These are phyloP conservation scores for Hyphodiscus hymeniophilus DNA, from an alignment of 495 filamentous ascomycete species.

Conservation along the genomic window DNA sequence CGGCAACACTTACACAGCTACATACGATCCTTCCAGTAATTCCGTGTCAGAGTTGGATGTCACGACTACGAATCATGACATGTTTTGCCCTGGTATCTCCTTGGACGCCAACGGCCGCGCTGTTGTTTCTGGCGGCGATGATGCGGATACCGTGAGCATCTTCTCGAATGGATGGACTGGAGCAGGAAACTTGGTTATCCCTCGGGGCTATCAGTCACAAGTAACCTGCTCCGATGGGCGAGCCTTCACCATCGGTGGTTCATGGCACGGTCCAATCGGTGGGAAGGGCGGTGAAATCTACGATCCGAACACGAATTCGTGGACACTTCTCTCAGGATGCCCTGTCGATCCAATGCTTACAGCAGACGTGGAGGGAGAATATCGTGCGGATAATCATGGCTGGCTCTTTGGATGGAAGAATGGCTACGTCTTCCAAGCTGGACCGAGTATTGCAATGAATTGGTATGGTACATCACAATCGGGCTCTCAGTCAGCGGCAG, in stretches of 20 bases:
- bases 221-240: conserved; percentile 44
- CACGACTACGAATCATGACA: conserved; percentile 37
- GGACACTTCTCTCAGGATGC: conserved; percentile 25
- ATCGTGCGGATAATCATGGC: conserved; percentile 45
- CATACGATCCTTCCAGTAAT: conserved; percentile 10
- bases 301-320: conserved; percentile 25
- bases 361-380: conserved; percentile 35
- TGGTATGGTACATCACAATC: conserved; percentile 43
- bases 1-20: conserved; percentile 37
- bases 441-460: conserved; percentile 47
- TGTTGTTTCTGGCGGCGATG: conserved; percentile 44
- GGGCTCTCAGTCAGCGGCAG: conserved; percentile 33
- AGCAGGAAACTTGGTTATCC: conserved; percentile 34
- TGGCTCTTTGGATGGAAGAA: conserved; percentile 56
- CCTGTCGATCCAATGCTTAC: conserved; percentile 42
- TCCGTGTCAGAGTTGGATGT: conserved; percentile 1
- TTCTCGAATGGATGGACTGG: conserved; percentile 33
- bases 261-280: conserved; percentile 36
- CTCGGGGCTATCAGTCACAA: conserved; percentile 50
- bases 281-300: conserved; percentile 50
- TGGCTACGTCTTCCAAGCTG: conserved; percentile 47
- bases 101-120: conserved; percentile 41
- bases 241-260: conserved; percentile 54
- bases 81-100: conserved; percentile 57
- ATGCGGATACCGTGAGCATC: conserved; percentile 36